Base-by-base conservation (phyloP, 441 rosid species). In the Syzygium syzygioides region DNA sequence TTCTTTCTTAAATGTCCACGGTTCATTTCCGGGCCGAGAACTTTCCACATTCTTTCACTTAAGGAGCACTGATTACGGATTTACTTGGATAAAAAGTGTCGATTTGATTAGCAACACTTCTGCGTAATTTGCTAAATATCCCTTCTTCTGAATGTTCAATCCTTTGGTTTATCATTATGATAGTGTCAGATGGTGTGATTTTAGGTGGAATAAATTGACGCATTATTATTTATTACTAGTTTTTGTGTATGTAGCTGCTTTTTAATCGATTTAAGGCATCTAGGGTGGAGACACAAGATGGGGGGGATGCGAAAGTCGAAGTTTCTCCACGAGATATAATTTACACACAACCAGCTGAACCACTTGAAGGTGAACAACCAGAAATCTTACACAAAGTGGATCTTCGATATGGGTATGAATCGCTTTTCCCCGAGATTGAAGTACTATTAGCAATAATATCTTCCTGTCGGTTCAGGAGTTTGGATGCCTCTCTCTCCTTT, bases 201-300 rank as follows among this genome's bases (percentile, higher is more conserved):
- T 76, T 76, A 37, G 28, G 41, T 1, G 26, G n/a, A 12, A 37
- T 76, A 37, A 76, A 41, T 76, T 37, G 83, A 76, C 1, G n/a
- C 17, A 11, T 76, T 79, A 55, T 32, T 30, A 34, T 85, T 76
- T 79, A 55, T 32, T 30, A 34, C 88, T 88, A 76, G 19, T 88
- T 85, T 45, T 37, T 45, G 30, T 20, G 48, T 17, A 32, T 25
- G 62, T 54, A 20, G 54, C 55, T 85, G 14, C 84, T 25, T 64
- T 55, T 64, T 88, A 41, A 89, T 87, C 85, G 85, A 88, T 59
- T 85, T 91, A 92, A 87, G 90, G 85, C 89, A 88, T 94, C 88
- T 89, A 97, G 99, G 99, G 97, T 94, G 62, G 99, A 98, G 95
- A 97, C 99, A 85, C 99, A 98, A 93, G 99, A 98, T 92, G 98